A percentile compares a stretch with the other conserved stretches of the same genome.
Conservation (phyloP, 345 rosid genomes). For the Eucalyptus cloeziana region DNA sequence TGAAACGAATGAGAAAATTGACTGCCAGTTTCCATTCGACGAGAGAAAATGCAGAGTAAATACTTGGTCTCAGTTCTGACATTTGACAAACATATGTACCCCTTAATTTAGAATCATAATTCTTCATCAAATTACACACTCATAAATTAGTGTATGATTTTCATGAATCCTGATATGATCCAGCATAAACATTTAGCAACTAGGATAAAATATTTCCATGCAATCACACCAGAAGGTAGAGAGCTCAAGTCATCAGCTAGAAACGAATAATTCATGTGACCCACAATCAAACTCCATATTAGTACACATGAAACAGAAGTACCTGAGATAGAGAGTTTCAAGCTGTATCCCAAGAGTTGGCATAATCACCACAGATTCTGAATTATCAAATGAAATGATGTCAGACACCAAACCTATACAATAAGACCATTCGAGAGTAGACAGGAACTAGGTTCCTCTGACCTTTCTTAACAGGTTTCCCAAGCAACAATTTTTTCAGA, state of each 20-base stretch:
- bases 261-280: not conserved
- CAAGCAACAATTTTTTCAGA: conserved; percentile 18
- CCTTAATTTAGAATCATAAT: not conserved
- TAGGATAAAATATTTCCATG: not conserved
- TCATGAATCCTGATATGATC: not conserved
- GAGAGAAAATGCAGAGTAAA: not conserved
- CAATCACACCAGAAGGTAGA: not conserved
- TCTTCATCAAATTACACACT: not conserved
- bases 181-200: not conserved
- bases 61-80: not conserved
- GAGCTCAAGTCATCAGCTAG: not conserved
- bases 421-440: not conserved
- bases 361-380: conserved; percentile 75
- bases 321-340: conserved; percentile 73
- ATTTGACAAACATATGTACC: not conserved
- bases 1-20: not conserved
- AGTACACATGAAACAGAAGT: not conserved
- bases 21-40: not conserved
- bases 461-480: conserved; percentile 59
- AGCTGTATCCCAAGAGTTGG: conserved; percentile 80
- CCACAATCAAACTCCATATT: not conserved
- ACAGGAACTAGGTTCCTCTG: not conserved
- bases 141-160: not conserved
- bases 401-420: not conserved
- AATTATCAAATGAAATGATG: conserved; percentile 6